Evolutionary conservation across 257 asterid genomes (phyloP).

Genomic region (Fraxinus anomala): DNA sequence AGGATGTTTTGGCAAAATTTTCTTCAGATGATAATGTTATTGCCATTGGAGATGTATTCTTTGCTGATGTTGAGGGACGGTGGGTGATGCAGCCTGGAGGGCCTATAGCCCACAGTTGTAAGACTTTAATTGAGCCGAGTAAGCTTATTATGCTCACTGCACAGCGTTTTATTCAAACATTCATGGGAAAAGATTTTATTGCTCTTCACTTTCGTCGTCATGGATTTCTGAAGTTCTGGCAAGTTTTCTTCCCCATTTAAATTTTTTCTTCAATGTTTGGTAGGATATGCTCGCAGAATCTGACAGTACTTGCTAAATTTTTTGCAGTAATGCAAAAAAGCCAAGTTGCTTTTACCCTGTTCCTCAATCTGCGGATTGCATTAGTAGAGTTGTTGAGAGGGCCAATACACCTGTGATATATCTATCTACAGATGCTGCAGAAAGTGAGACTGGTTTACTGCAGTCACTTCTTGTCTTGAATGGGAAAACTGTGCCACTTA

Average conservation of each 20-base stretch:
- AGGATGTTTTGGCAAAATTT: slow-evolving; percentile 70
- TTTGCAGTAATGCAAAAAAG: slow-evolving; percentile 74
- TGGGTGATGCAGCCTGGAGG: slow-evolving; percentile 99
- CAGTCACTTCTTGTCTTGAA: slow-evolving; percentile 71
- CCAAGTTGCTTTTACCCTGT: slow-evolving; percentile 96
- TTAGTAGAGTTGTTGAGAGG: slow-evolving; percentile 72
- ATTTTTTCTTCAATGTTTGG: neutral
- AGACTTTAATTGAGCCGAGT: slow-evolving; percentile 88
- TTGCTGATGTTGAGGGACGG: slow-evolving; percentile 83
- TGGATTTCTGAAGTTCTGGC: slow-evolving; percentile 99
- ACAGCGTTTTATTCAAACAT: slow-evolving; percentile 91
- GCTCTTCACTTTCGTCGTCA: slow-evolving; percentile 98
- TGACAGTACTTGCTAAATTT: slow-evolving; percentile 16
- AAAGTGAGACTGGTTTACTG: slow-evolving; percentile 84
- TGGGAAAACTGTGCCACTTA: slow-evolving; percentile 87
- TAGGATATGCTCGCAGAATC: slow-evolving; percentile 23
- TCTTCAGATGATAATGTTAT: slow-evolving; percentile 71
- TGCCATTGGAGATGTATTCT: slow-evolving; percentile 94
- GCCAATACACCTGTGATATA: slow-evolving; percentile 76
- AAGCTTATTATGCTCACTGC: slow-evolving; percentile 89
- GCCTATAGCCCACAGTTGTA: slow-evolving; percentile 82
- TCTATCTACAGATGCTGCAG: slow-evolving; percentile 95
- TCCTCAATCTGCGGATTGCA: slow-evolving; percentile 96
- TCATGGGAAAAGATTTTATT: slow-evolving; percentile 76
- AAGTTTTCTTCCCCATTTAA: slow-evolving; percentile 14